Evolutionary conservation across 129 eudicot genomes (phyloP).

Genomic region (Ambrosia trifida): DNA sequence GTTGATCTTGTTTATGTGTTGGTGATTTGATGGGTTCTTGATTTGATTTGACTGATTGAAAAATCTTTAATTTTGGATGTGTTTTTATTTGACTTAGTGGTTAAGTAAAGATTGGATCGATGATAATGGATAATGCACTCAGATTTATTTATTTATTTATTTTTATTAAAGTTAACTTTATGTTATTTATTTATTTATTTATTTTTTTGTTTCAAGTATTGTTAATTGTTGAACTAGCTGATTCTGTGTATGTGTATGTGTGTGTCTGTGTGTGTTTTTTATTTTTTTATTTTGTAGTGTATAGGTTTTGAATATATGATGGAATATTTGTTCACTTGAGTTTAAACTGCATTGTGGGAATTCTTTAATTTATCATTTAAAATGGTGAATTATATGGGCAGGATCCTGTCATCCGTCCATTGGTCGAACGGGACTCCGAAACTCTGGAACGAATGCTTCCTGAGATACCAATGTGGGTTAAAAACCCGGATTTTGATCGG

Average conservation of each 20-base stretch:
- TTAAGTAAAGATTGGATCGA: conserved; percentile 22
- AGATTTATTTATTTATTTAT: neutral
- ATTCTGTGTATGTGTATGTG: neutral
- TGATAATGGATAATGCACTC: conserved; percentile 5
- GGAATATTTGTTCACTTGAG: conserved; percentile 2
- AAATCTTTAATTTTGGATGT: neutral
- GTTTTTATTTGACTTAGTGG: conserved; percentile 21
- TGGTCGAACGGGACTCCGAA: conserved; percentile 74
- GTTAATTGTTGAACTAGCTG: neutral
- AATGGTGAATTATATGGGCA: conserved; percentile 25
- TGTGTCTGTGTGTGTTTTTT: no score
- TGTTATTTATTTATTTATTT: neutral
- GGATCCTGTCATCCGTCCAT: conserved; percentile 81
- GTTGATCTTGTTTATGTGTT: conserved; percentile 26
- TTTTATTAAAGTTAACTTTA: conserved; percentile 12
- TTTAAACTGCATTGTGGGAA: conserved; percentile 3
- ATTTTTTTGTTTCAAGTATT: neutral
- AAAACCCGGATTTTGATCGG: conserved; percentile 87
- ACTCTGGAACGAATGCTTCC: conserved; percentile 74
- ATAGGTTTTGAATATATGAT: neutral
- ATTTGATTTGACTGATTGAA: conserved; percentile 17
- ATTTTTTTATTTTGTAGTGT: neutral
- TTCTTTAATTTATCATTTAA: neutral
- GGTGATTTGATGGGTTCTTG: conserved; percentile 20
- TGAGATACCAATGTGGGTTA: conserved; percentile 87